Evolutionary conservation across 352 stramenopile species (phyloP), one percentile per base, ranked within the genome.

Genomic region (Globisporangium polare): DNA sequence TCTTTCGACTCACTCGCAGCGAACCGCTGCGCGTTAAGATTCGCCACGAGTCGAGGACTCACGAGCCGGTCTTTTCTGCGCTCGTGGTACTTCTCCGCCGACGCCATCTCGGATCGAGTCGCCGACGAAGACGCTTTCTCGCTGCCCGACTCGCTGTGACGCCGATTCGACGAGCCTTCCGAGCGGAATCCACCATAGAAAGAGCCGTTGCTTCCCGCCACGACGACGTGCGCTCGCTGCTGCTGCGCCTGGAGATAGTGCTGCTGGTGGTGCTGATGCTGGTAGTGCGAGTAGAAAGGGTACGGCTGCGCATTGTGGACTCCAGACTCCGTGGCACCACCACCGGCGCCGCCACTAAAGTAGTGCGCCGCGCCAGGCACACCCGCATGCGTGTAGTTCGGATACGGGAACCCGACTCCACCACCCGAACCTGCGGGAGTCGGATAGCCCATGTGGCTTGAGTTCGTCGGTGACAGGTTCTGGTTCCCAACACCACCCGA

Each of bases 141-240:
- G 31, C 73, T 89, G 39, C 84, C 82, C 39, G 69, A 88, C 54
- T 82, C 85, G 35, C 85, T 94, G 63, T 94, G 78, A 12, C 85
- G 70, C 1, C 85, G 75, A 35, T 87, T 73, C n/a, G 70, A 71
- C n/a, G 69, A 72, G 0, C 62, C 52, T n/a, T 67, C 68, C 4
- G 62, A 43, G 15, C 62, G 54, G 2, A 59, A 41, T 8, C 45
- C 27, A 20, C 42, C 37, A 33, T 51, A 49, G 51, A 54, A 59
- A 1, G 17, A 50, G 41, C 46, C 49, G 52, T 69, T 33, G 18
- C 37, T 17, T 46, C 50, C 24, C 31, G 46, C 29, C 33, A 54
- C 57, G n/a, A 39, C 56, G 15, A 52, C 45, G 17, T 70, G 64
- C 4, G 69, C 58, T 53, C 71, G 67, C 18, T 66, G 54, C 53